Evolutionary conservation across 495 filamentous ascomycete species (phyloP), one percentile per base, ranked within the genome.

Genomic region (Penicillium pulvis): DNA sequence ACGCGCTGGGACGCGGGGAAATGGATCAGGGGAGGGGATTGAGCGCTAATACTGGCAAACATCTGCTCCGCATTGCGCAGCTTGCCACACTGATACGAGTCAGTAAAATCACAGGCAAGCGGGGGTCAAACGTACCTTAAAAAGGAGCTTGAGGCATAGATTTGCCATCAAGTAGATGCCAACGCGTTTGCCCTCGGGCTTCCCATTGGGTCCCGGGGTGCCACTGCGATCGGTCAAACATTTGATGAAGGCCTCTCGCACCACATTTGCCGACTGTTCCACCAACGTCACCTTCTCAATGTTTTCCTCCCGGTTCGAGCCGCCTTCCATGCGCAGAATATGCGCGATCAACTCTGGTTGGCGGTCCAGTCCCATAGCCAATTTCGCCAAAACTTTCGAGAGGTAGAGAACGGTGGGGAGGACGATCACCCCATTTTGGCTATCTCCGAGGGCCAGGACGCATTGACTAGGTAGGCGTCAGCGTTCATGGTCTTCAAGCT

Each of bases 121-220:
- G 9, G 11, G 11, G 14, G 8, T n/a, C 8, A 33, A 17, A 51
- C 72, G 45, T 75, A 90, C 88, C 71, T 90, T 88, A 64, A 96
- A 96, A 10, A 96, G 82, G 2, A 98, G 81, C 71, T 93, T 96
- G 28, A 98, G 73, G 19, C 92, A 92, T 30, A 96, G 77, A 62
- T 98, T 98, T 8, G 93, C 93, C 74, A 95, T 91, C 8, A 87
- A 79, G 66, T 97, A 95, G 44, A 97, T 93, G 0, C 90, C 93
- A 16, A 87, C 76, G 62, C 93, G 90, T 71, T 92, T 95, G 41
- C 93, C 91, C 58, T 90, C 85, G 7, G 90, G 89, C 62, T 82
- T 82, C 5, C 74, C 76, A 31, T 73, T 64, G 11, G 68, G 56
- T 16, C 84, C 83, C 11, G 82, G 69, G 31, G 81, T 83, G 35